Evolutionary conservation across 495 filamentous ascomycete species (phyloP).

Genomic region (Glutinoglossum americanum): DNA sequence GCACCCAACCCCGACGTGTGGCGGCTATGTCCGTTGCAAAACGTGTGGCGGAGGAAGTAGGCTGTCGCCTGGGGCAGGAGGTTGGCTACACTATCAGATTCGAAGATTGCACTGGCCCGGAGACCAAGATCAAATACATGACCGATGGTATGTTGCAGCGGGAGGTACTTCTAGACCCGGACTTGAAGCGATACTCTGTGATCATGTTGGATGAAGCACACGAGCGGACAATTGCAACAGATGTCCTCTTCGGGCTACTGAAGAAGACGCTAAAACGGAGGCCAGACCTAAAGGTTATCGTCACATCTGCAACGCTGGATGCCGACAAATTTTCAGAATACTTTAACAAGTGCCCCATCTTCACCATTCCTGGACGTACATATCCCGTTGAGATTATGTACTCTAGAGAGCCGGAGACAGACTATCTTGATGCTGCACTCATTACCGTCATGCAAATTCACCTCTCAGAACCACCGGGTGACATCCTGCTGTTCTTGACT

Average conservation of each 20-base stretch:
- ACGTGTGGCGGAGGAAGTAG: conserved; percentile 91
- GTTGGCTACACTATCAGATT: conserved; percentile 97
- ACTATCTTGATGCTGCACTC: conserved; percentile 90
- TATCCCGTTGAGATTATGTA: conserved; percentile 93
- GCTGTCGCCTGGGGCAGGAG: conserved; percentile 72
- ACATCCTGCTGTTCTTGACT: conserved; percentile 89
- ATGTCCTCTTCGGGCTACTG: conserved; percentile 81
- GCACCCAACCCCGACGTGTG: conserved; percentile 91
- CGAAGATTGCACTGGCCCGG: conserved; percentile 76
- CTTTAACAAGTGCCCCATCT: conserved; percentile 85
- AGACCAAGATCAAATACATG: conserved; percentile 97
- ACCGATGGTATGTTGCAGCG: conserved; percentile 96
- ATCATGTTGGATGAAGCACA: conserved; percentile 99
- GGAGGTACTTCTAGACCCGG: conserved; percentile 79
- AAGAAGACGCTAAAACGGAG: conserved; percentile 82
- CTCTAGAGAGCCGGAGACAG: conserved; percentile 77
- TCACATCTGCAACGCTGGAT: conserved; percentile 88
- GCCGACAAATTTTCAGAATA: conserved; percentile 95
- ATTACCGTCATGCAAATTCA: conserved; percentile 98
- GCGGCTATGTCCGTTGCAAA: conserved; percentile 95
- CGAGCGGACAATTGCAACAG: conserved; percentile 89
- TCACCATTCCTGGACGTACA: conserved; percentile 86
- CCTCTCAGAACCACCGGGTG: conserved; percentile 69
- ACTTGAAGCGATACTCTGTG: conserved; percentile 70
- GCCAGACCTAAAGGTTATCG: conserved; percentile 80